Evolutionary conservation across 768 basidiomycete genomes (phyloP).

Genomic region (Pleurotus tuoliensis): DNA sequence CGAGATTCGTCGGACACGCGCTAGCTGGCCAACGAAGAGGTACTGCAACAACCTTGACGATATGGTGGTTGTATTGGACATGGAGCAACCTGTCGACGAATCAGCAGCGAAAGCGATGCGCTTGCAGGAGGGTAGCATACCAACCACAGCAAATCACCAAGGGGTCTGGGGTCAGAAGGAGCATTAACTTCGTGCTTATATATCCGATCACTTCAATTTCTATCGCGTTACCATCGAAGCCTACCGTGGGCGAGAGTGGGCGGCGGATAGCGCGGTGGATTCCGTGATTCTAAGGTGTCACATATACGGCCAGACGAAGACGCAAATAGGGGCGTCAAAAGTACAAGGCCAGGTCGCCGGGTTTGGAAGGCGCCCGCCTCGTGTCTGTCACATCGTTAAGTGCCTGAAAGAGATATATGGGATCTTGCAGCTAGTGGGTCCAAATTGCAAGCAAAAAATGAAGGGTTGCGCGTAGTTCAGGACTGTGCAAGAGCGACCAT

Average conservation of each 20-base stretch:
- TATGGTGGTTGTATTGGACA: constrained; percentile 1
- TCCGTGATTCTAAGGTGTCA: background rate
- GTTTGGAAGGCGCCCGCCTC: constrained; percentile 1
- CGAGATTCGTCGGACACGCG: constrained; percentile 17
- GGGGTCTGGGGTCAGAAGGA: background rate
- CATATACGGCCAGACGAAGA: background rate
- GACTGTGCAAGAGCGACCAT: background rate
- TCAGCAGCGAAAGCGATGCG: background rate
- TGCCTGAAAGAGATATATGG: background rate
- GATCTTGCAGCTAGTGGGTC: constrained; percentile 1
- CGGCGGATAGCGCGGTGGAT: background rate
- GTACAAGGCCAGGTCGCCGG: constrained; percentile 1
- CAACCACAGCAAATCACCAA: constrained; percentile 6
- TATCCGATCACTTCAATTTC: constrained; percentile 1
- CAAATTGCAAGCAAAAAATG: background rate
- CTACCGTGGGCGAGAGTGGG: constrained; percentile 5
- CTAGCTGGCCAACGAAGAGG: constrained; percentile 12
- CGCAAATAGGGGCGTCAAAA: constrained; percentile 2
- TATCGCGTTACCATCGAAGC: background rate
- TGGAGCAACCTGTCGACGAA: background rate
- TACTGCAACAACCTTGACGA: constrained; percentile 5
- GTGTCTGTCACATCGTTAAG: background rate
- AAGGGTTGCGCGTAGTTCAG: constrained; percentile 1
- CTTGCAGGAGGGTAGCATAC: background rate
- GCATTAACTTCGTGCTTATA: constrained; percentile 4